Conservation (phyloP, 768 basidiomycete species). For the Sarcodon aspratus region DNA sequence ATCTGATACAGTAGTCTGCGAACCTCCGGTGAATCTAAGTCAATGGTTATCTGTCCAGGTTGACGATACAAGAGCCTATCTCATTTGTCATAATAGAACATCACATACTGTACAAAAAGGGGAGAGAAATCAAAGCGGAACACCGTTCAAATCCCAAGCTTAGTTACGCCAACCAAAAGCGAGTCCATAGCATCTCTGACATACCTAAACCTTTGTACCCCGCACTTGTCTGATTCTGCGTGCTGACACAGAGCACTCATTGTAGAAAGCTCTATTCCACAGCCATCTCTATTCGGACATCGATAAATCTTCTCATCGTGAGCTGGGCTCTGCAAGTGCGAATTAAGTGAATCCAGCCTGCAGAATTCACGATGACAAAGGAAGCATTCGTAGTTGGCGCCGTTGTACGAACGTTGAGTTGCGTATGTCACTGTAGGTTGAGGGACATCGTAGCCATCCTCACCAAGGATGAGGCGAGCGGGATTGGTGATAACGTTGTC, state of each 20-base stretch:
- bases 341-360: conserved; percentile 36
- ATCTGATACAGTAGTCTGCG: no score
- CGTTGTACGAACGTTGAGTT: conserved; percentile 31
- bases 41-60: no score
- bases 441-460: conserved; percentile 3
- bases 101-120: no score
- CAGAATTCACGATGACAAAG: conserved; percentile 38
- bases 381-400: conserved; percentile 45
- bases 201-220: conserved; percentile 33
- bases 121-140: no score
- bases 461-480: conserved; percentile 31
- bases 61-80: no score
- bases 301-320: conserved; percentile 43
- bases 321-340: conserved; percentile 51
- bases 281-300: conserved; percentile 34
- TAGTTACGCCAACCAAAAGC: no score
- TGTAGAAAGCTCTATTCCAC: conserved; percentile 30
- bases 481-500: conserved; percentile 41
- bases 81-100: no score
- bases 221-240: conserved; percentile 53
- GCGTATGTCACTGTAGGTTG: conserved; percentile 20
- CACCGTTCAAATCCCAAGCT: no score
- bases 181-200: no score
- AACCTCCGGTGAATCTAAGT: no score
- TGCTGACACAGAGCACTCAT: conserved; percentile 54